phyloP scores from a whole-genome alignment of 257 asterid genomes.

The Solanum sejunctum region DNA sequence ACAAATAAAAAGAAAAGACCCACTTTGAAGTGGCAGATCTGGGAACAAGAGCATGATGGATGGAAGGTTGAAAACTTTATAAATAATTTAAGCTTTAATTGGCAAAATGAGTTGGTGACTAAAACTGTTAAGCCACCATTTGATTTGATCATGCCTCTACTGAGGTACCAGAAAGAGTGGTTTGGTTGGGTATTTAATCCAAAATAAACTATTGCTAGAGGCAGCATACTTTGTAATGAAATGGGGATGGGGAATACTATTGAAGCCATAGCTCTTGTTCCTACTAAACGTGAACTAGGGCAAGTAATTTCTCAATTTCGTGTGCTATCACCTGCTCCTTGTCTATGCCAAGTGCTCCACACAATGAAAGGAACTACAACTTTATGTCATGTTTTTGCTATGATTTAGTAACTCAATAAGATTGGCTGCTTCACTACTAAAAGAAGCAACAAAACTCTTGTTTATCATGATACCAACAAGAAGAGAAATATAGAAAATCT shows the following conservation, averaged over 20 bases:
- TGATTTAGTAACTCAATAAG: too few relatives aligned
- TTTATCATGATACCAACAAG: slow-evolving; percentile 36
- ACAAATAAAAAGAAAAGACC: slow-evolving; percentile 34
- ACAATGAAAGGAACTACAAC: not conserved
- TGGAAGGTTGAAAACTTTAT: slow-evolving; percentile 41
- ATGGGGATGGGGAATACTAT: slow-evolving; percentile 8
- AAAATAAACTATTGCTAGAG: too few relatives aligned
- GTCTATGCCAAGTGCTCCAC: slow-evolving; percentile 17
- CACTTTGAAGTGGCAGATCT: slow-evolving; percentile 55
- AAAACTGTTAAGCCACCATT: slow-evolving; percentile 57
- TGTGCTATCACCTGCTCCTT: slow-evolving; percentile 17
- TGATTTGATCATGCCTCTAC: slow-evolving; percentile 59
- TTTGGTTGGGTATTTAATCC: too few relatives aligned
- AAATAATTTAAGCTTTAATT: slow-evolving; percentile 29
- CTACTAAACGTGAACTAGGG: slow-evolving; percentile 38
- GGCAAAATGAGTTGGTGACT: slow-evolving; percentile 33
- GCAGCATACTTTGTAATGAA: too few relatives aligned
- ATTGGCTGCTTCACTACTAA: too few relatives aligned
- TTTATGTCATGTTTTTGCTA: too few relatives aligned
- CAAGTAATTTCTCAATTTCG: not conserved
- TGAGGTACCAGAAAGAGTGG: slow-evolving; percentile 66
- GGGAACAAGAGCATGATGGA: slow-evolving; percentile 44
- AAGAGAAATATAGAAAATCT: too few relatives aligned
- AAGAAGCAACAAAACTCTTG: slow-evolving; percentile 38
- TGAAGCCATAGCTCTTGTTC: slow-evolving; percentile 85